Evolutionary conservation across 148 eudicot species (phyloP).

Genomic region (Rhododendron ferrugineum): DNA sequence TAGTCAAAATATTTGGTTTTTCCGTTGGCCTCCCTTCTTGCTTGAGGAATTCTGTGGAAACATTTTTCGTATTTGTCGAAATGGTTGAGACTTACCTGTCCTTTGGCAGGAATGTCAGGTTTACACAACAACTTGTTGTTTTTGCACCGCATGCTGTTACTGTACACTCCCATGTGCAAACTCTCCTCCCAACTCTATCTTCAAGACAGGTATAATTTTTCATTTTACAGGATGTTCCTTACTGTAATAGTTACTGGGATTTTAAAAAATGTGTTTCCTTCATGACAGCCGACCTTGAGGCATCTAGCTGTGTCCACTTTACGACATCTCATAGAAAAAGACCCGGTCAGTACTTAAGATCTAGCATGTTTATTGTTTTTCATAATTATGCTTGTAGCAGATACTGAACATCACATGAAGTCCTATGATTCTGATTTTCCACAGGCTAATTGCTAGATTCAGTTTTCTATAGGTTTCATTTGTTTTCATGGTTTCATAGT

Average conservation of each 20-base stretch:
- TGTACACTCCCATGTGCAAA: conserved; percentile 87
- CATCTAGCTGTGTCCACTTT: conserved; percentile 90
- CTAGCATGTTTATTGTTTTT: neutral
- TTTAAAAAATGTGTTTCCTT: conserved; percentile 19
- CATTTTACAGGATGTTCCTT: neutral
- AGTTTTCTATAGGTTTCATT: neutral
- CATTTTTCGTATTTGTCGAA: neutral
- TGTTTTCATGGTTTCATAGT: neutral
- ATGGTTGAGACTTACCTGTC: conserved; percentile 4
- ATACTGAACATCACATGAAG: neutral
- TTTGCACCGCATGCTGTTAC: conserved; percentile 97
- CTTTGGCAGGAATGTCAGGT: conserved; percentile 74
- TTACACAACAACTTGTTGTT: conserved; percentile 94
- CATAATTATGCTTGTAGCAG: neutral
- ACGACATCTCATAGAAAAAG: conserved; percentile 96
- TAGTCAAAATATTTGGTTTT: neutral
- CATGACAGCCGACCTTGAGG: conserved; percentile 80
- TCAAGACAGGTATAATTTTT: conserved; percentile 75
- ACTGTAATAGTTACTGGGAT: neutral
- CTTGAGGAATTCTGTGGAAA: neutral
- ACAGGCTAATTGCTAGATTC: neutral
- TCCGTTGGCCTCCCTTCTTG: neutral
- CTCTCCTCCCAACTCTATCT: conserved; percentile 86
- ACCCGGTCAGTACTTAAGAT: conserved; percentile 56
- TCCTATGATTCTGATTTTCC: neutral